Conservation (phyloP, 768 basidiomycete genomes). For the Mycena epipterygia region DNA sequence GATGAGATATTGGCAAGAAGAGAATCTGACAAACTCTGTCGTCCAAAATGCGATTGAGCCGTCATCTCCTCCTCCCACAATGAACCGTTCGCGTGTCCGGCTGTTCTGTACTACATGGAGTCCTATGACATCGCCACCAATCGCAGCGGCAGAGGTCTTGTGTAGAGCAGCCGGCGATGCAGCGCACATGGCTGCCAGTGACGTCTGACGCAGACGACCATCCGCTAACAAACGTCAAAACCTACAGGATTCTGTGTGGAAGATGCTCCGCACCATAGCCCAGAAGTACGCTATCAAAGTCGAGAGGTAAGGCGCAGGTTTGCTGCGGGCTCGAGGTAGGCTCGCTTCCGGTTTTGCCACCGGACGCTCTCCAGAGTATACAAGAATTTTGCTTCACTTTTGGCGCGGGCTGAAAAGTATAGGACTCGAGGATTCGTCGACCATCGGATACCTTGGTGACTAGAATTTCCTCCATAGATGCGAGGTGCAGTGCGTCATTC, state of each 20-base stretch:
- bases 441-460: conserved; percentile 32
- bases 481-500: conserved; percentile 42
- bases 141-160: conserved; percentile 58
- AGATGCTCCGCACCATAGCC: conserved; percentile 70
- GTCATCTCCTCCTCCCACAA: conserved; percentile 84
- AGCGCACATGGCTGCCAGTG: conserved; percentile 56
- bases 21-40: conserved; percentile 60
- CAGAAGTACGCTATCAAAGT: conserved; percentile 68
- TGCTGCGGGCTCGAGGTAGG: conserved; percentile 14
- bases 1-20: neutral
- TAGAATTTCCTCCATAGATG: conserved; percentile 39
- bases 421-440: conserved; percentile 28
- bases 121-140: conserved; percentile 62
- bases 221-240: conserved; percentile 56
- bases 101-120: conserved; percentile 71
- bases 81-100: conserved; percentile 69
- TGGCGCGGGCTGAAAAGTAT: neutral
- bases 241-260: conserved; percentile 33
- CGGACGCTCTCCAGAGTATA: conserved; percentile 19
- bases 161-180: conserved; percentile 43
- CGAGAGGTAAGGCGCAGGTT: conserved; percentile 66
- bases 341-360: neutral
- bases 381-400: conserved; percentile 2
- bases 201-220: conserved; percentile 63
- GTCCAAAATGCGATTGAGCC: conserved; percentile 86